Percentiles rank a stretch among this genome's conserved stretches.
Evolutionary conservation across 2,329 filamentous ascomycete genomes (phyloP).

Genomic region (Trichophyton simii): DNA sequence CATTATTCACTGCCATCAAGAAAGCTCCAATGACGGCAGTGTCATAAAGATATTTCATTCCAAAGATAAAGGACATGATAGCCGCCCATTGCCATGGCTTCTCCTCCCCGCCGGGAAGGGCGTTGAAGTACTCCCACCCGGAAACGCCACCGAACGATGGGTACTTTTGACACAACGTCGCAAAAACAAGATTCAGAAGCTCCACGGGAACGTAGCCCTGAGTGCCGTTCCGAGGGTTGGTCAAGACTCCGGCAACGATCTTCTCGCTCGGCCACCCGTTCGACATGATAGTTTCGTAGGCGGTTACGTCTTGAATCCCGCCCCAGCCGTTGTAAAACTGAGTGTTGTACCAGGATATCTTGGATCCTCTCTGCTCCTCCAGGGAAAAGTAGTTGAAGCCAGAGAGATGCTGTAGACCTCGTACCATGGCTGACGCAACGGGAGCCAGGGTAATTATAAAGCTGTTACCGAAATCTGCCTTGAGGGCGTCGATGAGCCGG

Average conservation of each 20-base stretch:
- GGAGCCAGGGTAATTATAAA: slow-evolving; percentile 76
- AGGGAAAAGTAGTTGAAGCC: slow-evolving; percentile 71
- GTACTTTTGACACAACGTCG: slow-evolving; percentile 46
- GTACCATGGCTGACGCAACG: slow-evolving; percentile 61
- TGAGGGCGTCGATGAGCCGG: slow-evolving; percentile 54
- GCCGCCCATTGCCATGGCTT: slow-evolving; percentile 69
- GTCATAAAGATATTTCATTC: slow-evolving; percentile 29
- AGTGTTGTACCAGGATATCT: slow-evolving; percentile 75
- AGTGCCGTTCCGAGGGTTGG: slow-evolving; percentile 59
- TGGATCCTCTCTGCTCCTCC: slow-evolving; percentile 51
- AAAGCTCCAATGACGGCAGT: slow-evolving; percentile 15
- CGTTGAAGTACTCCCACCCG: slow-evolving; percentile 94
- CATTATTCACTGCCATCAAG: neutral
- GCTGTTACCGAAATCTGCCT: slow-evolving; percentile 34
- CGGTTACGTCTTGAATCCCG: slow-evolving; percentile 41
- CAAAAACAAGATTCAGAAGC: slow-evolving; percentile 45
- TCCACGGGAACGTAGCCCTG: slow-evolving; percentile 51
- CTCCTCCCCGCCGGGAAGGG: slow-evolving; percentile 49
- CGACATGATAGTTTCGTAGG: slow-evolving; percentile 32
- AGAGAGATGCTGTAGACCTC: slow-evolving; percentile 49
- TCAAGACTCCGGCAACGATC: slow-evolving; percentile 70
- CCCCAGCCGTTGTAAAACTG: slow-evolving; percentile 94
- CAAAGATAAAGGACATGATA: slow-evolving; percentile 46
- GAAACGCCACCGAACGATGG: slow-evolving; percentile 72
- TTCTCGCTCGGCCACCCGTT: slow-evolving; percentile 59